Base-by-base conservation (phyloP, 2,329 filamentous ascomycete species). In the Verticillium tricorpus region DNA sequence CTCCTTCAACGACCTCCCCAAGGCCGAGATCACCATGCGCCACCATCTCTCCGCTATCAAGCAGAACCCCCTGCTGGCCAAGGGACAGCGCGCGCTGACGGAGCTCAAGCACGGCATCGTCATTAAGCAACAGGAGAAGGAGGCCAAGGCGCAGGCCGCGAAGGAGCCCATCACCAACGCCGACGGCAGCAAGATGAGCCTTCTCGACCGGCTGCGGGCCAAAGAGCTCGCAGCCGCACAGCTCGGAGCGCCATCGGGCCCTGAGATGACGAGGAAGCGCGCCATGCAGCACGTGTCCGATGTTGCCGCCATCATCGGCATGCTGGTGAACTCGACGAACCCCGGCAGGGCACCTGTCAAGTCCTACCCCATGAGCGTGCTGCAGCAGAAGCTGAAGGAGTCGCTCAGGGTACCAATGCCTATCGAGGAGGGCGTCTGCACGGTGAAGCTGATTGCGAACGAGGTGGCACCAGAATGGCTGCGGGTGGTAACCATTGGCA, bases 131-230 rank as follows among this genome's bases (percentile, higher is more conserved):
- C 76, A 82, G 66, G 73, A 80, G 63, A 78, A 78, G 63, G 73
- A 77, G 40, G 65, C 67, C 17, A 79, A 75, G 63, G 67, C 71
- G 59, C 73, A 74, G 31, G 69, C 73, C 64, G 57, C 68, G 63
- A 69, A 68, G 39, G 31, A 34, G 28, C 15, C 57, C 14, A 31
- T 28, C 4, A 55, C 40, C 39, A 59, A 69, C 65, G 64, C 77
- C 1, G 78, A 80, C 58, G 80, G 77, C 54, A 73, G 75, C 56
- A 80, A 87, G 76, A 87, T 89, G 78, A 86, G 85, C 60, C 84
- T 96, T 28, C 81, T 95, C 62, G 90, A 93, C 72, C 88, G 90
- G 57, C 85, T 96, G 65, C 88, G 89, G 65, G 80, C 83, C 60
- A 94, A 94, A 77, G 85, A 90, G 67, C 74, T 82, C 67, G 79